phyloP scores from a whole-genome alignment of 495 filamentous ascomycete species.

The Evernia prunastri region DNA sequence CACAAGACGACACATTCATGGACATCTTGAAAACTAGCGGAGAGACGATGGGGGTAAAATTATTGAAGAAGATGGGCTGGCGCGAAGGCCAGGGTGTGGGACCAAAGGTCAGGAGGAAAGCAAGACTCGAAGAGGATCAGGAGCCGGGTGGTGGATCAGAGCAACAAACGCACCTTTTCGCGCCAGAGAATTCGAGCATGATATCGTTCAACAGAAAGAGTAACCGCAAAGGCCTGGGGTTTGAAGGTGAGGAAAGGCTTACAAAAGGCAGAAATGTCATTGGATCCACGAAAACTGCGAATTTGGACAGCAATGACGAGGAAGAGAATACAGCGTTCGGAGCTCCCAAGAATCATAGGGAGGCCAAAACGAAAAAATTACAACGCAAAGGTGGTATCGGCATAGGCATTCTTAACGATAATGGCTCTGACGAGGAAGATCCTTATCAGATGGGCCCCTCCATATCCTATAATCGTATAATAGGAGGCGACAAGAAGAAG shows the following conservation, averaged over 20 bases:
- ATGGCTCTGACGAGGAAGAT: conserved; percentile 95
- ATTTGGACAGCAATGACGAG: conserved; percentile 39
- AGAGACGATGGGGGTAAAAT: conserved; percentile 83
- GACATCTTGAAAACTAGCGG: conserved; percentile 69
- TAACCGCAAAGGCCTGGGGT: conserved; percentile 79
- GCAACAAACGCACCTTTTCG: conserved; percentile 66
- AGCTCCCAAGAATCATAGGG: conserved; percentile 17
- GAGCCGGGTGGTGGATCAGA: conserved; percentile 31
- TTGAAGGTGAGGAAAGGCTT: conserved; percentile 58
- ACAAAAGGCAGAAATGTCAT: conserved; percentile 16
- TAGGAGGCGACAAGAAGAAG: conserved; percentile 83
- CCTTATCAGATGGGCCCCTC: conserved; percentile 86
- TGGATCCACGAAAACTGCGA: conserved; percentile 24
- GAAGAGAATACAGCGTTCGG: conserved; percentile 42
- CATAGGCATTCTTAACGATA: conserved; percentile 87
- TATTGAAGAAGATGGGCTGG: conserved; percentile 95
- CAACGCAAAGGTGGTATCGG: conserved; percentile 63
- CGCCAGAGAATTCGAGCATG: conserved; percentile 77
- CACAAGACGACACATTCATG: conserved; percentile 53
- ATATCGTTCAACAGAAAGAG: conserved; percentile 69
- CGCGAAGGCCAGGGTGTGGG: conserved; percentile 88
- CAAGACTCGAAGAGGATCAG: conserved; percentile 56
- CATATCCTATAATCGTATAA: conserved; percentile 79
- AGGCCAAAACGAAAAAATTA: conserved; percentile 45
- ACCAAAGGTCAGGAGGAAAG: conserved; percentile 73